Conservation (phyloP, 495 filamentous ascomycete genomes). For the Geopyxis carbonaria region DNA sequence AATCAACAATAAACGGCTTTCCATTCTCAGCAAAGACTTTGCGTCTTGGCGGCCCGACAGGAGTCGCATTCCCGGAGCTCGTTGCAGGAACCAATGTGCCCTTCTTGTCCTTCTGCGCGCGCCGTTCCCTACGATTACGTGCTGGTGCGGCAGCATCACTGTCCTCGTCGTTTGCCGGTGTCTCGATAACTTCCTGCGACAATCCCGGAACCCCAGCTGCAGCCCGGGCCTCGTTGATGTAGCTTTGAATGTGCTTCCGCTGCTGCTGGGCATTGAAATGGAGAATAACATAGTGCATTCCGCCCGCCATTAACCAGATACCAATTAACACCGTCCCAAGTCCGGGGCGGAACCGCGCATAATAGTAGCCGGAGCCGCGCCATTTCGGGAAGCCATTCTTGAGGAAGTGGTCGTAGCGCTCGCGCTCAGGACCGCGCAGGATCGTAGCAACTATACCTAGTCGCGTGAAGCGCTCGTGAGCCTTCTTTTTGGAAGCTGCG, state of each 20-base stretch:
- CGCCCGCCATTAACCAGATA: slow-evolving; percentile 68
- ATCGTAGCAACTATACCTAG: slow-evolving; percentile 70
- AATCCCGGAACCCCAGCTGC: slow-evolving; percentile 32
- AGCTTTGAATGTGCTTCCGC: slow-evolving; percentile 73
- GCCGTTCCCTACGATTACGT: slow-evolving; percentile 72
- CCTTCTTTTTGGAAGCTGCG: slow-evolving; percentile 53
- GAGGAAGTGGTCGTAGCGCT: slow-evolving; percentile 91
- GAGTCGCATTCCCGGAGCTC: slow-evolving; percentile 34
- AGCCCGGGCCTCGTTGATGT: slow-evolving; percentile 74
- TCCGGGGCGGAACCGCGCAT: slow-evolving; percentile 78
- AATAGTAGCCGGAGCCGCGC: slow-evolving; percentile 97
- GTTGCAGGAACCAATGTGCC: slow-evolving; percentile 24
- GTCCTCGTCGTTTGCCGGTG: slow-evolving; percentile 59
- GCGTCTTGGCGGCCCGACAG: slow-evolving; percentile 54
- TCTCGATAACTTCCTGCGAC: slow-evolving; percentile 28
- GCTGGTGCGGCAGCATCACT: too few relatives aligned
- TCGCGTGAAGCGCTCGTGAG: slow-evolving; percentile 61
- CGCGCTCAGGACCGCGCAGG: slow-evolving; percentile 58
- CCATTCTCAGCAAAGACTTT: slow-evolving; percentile 81
- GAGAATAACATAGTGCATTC: slow-evolving; percentile 66
- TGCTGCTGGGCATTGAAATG: slow-evolving; percentile 75
- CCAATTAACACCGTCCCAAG: slow-evolving; percentile 67
- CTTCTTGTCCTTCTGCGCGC: slow-evolving; percentile 40
- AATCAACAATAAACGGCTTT: slow-evolving; percentile 85
- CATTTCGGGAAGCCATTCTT: slow-evolving; percentile 85